Conservation (phyloP, 768 basidiomycete species). For the Gymnopilus dilepis region DNA sequence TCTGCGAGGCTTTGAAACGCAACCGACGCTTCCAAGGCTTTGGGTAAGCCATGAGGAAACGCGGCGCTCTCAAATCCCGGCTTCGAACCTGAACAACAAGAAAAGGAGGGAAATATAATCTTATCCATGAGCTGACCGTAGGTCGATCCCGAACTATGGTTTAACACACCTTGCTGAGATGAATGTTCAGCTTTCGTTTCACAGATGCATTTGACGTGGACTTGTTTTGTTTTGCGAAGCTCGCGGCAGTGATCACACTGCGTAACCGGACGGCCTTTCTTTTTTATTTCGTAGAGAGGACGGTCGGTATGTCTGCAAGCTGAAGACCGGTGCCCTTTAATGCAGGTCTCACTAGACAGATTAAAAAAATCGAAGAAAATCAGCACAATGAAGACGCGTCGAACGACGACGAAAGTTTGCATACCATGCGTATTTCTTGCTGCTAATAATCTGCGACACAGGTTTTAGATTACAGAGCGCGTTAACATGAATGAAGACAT, state of each 20-base stretch:
- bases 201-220: conserved; percentile 88
- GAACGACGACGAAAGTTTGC: conserved; percentile 29
- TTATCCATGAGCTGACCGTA: conserved; percentile 52
- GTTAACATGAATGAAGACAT: conserved; percentile 16
- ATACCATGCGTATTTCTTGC: conserved; percentile 85
- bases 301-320: conserved; percentile 88
- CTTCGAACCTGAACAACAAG: conserved; percentile 48
- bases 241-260: conserved; percentile 91
- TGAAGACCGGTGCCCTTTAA: conserved; percentile 92
- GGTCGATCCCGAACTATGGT: conserved; percentile 14
- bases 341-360: conserved; percentile 79
- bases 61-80: conserved; percentile 71
- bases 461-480: background rate
- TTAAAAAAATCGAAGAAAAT: conserved; percentile 14
- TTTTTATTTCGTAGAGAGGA: conserved; percentile 90
- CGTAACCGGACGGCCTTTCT: conserved; percentile 90
- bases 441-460: conserved; percentile 63
- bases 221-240: conserved; percentile 82
- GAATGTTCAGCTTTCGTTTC: conserved; percentile 64
- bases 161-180: conserved; percentile 66
- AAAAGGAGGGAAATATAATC: conserved; percentile 33
- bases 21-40: conserved; percentile 70
- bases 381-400: conserved; percentile 16
- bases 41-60: conserved; percentile 80
- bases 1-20: conserved; percentile 51